These are phyloP conservation scores for Coccomyxa subellipsoidea DNA, from an alignment of 163 green algal genomes.

Conservation along the genomic window DNA sequence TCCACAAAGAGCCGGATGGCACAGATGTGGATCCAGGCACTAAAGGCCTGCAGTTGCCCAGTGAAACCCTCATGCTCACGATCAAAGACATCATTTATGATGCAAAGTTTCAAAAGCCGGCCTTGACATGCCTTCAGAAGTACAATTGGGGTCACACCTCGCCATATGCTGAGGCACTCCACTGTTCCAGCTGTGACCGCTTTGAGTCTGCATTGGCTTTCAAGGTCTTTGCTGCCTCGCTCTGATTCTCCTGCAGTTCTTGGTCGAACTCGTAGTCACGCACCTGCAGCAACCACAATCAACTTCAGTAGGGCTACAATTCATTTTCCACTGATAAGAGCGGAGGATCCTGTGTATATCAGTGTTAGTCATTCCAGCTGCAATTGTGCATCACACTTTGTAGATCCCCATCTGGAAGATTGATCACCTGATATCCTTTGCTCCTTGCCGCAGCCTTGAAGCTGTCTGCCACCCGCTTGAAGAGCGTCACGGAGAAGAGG, in stretches of 20 bases:
- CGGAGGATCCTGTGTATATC: no score
- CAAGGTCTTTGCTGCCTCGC: constrained; percentile 43
- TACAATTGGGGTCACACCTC: constrained; percentile 50
- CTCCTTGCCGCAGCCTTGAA: constrained; percentile 84
- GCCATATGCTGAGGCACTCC: constrained; percentile 81
- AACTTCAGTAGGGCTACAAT: no score
- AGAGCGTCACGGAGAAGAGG: constrained; percentile 86
- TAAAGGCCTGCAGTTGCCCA: constrained; percentile 73
- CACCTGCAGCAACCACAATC: constrained; percentile 49
- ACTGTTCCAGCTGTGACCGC: constrained; percentile 69
- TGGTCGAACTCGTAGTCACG: constrained; percentile 60
- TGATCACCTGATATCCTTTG: constrained; percentile 79
- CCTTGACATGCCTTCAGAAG: neutral
- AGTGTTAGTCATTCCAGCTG: neutral
- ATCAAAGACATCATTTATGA: no score
- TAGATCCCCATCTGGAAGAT: neutral
- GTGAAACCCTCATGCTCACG: neutral
- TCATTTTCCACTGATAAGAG: no score
- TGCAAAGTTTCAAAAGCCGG: neutral
- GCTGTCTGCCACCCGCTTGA: constrained; percentile 83
- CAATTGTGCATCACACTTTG: neutral
- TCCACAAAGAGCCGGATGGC: constrained; percentile 96
- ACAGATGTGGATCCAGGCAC: constrained; percentile 86
- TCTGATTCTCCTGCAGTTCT: constrained; percentile 22
- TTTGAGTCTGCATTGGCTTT: constrained; percentile 66